Evolutionary conservation across 441 rosid genomes (phyloP).

Genomic region (Breynia disticha): DNA sequence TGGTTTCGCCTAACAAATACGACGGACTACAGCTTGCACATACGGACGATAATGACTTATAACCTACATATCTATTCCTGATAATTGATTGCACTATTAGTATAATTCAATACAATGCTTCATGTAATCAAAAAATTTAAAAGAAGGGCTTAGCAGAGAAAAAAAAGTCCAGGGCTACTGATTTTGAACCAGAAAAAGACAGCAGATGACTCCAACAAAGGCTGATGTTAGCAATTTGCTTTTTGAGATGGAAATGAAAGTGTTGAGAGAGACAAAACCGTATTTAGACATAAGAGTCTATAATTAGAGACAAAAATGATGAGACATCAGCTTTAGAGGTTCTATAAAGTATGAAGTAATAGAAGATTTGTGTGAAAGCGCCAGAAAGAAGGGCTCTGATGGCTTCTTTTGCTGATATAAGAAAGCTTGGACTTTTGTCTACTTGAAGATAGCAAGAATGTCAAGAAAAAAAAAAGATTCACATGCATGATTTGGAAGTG

Average conservation of each 20-base stretch:
- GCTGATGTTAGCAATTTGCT: slow-evolving; percentile 14
- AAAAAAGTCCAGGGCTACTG: too few species aligned
- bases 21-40: too few species aligned
- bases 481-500: slow-evolving; percentile 33
- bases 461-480: slow-evolving; percentile 26
- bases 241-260: slow-evolving; percentile 3
- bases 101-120: slow-evolving; percentile 2
- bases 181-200: slow-evolving; percentile 1
- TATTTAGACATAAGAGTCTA: slow-evolving; percentile 8
- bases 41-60: background rate
- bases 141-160: too few species aligned
- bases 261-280: slow-evolving; percentile 5
- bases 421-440: slow-evolving; percentile 41
- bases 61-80: background rate
- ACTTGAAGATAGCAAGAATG: slow-evolving; percentile 37
- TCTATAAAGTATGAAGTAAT: background rate
- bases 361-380: background rate
- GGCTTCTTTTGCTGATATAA: slow-evolving; percentile 23
- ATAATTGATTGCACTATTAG: background rate
- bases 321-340: slow-evolving; percentile 2
- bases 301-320: slow-evolving; percentile 8
- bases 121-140: background rate
- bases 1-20: too few species aligned
- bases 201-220: background rate
- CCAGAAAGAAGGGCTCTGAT: slow-evolving; percentile 13